These are phyloP conservation scores for Perkinsus chesapeaki DNA, from an alignment of 169 alveolate genomes.

Conservation along the genomic window DNA sequence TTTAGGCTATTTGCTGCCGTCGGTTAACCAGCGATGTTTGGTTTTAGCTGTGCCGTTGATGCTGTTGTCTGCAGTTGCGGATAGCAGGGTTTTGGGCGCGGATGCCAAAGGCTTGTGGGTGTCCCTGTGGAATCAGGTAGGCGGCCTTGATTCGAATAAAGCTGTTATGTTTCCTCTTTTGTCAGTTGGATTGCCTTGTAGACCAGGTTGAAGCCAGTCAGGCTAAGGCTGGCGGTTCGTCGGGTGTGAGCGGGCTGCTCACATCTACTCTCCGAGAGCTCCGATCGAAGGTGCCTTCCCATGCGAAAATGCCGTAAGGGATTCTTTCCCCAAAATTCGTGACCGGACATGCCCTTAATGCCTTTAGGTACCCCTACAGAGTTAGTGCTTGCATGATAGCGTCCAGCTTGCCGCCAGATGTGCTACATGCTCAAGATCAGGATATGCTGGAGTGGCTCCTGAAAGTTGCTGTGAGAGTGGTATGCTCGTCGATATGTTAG, in stretches of 20 bases:
- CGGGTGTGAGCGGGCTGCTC: not conserved
- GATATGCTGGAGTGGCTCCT: not conserved
- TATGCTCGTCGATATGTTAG: not conserved
- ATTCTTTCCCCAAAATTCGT: not conserved
- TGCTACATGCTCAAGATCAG: not conserved
- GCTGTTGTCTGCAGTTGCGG: not conserved
- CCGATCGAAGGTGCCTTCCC: not conserved
- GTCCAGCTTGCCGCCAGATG: not conserved
- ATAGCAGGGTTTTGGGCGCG: not conserved
- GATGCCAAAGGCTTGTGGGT: not conserved
- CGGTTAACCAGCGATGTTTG: not conserved
- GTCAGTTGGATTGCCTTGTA: not conserved
- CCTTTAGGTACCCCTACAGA: not conserved
- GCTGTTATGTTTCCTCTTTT: not conserved
- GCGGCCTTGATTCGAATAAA: not conserved
- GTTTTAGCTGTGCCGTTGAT: not conserved
- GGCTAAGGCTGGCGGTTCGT: not conserved
- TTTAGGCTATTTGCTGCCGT: not conserved
- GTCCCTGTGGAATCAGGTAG: not conserved
- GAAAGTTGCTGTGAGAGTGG: not conserved
- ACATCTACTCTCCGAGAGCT: not conserved
- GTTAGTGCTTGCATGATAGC: not conserved
- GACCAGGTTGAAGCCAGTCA: not conserved
- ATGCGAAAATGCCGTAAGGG: not conserved
- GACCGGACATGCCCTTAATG: not conserved